These are phyloP conservation scores for Carex cristatella DNA, from an alignment of 176 grass and related monocot genomes.

Conservation along the genomic window DNA sequence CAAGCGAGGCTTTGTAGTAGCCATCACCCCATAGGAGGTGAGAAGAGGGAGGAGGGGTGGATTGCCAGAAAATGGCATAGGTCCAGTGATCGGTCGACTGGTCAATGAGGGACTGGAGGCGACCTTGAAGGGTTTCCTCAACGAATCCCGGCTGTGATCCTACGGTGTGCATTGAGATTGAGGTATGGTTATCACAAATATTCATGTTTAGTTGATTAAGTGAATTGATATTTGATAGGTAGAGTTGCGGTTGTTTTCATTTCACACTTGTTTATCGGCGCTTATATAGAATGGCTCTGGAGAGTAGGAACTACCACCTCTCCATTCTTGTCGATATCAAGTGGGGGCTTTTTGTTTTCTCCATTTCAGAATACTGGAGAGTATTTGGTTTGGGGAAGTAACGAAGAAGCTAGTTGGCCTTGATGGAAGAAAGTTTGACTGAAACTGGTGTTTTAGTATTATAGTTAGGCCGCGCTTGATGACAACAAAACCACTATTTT, in stretches of 20 bases:
- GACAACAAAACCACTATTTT: no score
- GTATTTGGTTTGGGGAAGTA: not conserved
- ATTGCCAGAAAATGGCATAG: conserved; percentile 42
- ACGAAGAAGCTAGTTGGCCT: not conserved
- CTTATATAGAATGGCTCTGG: not conserved
- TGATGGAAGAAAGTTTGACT: not conserved
- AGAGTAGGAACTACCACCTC: not conserved
- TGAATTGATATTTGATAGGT: not conserved
- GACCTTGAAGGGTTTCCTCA: conserved; percentile 10
- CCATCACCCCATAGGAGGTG: conserved; percentile 31
- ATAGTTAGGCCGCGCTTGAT: not conserved
- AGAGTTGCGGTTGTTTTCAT: not conserved
- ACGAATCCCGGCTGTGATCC: not conserved
- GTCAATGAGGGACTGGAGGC: conserved; percentile 24
- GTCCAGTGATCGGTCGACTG: conserved; percentile 10
- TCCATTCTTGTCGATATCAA: not conserved
- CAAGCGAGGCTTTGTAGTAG: conserved; percentile 16
- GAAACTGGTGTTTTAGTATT: not conserved
- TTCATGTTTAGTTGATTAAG: not conserved
- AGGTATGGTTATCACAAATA: not conserved
- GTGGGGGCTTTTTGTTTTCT: not conserved
- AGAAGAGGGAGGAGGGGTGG: not conserved
- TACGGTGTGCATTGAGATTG: not conserved
- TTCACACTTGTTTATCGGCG: not conserved
- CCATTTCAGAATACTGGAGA: not conserved